Conservation (phyloP, 495 filamentous ascomycete species). For the Extremus antarcticus region DNA sequence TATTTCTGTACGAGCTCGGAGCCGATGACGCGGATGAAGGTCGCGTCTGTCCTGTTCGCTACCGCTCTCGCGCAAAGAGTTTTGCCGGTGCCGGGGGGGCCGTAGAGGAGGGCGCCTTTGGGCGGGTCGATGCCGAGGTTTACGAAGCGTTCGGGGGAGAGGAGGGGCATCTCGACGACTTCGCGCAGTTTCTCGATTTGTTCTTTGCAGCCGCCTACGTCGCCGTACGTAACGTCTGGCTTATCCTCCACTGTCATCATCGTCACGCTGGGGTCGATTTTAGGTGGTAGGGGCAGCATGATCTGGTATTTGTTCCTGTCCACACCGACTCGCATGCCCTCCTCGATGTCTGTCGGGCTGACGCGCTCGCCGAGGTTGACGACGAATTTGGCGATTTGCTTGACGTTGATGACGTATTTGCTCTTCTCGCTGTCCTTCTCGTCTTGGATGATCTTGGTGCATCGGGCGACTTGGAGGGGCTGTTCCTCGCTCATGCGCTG, state of each 20-base stretch:
- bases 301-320: conserved; percentile 99
- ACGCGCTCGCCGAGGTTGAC: conserved; percentile 96
- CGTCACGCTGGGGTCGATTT: conserved; percentile 97
- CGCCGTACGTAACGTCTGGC: conserved; percentile 96
- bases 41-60: conserved; percentile 93
- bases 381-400: conserved; percentile 99
- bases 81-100: conserved; percentile 94
- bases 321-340: conserved; percentile 96
- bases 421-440: conserved; percentile 95
- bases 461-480: conserved; percentile 91
- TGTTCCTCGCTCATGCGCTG: conserved; percentile 98
- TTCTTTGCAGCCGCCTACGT: conserved; percentile 98
- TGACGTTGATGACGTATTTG: conserved; percentile 99
- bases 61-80: conserved; percentile 95
- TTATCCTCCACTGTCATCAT: conserved; percentile 99
- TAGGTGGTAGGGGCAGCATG: conserved; percentile 88
- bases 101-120: conserved; percentile 93
- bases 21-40: conserved; percentile 96
- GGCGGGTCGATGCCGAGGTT: conserved; percentile 96
- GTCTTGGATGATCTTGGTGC: conserved; percentile 97
- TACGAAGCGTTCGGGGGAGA: conserved; percentile 94
- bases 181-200: conserved; percentile 98
- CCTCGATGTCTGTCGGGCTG: conserved; percentile 96
- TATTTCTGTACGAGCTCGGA: conserved; percentile 98
- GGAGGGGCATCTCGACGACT: conserved; percentile 93